Evolutionary conservation across 768 basidiomycete species (phyloP).

Genomic region (Tulasnella sp.): DNA sequence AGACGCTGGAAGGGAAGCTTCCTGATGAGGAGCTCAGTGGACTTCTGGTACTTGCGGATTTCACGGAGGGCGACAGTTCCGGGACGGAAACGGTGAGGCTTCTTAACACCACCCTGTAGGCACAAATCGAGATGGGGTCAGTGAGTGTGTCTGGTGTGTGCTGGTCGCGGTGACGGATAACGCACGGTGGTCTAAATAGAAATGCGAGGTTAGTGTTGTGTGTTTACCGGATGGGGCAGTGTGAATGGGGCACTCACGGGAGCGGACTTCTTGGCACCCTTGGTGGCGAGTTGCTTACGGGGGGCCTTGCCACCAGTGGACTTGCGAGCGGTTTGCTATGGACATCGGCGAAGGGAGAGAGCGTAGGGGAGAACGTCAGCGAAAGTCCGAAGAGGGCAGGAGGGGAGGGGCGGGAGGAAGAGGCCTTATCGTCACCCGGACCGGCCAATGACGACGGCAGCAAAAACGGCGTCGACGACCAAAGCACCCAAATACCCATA

Average conservation of each 20-base stretch:
- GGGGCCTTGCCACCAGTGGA: slow-evolving; percentile 42
- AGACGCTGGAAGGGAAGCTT: slow-evolving; percentile 72
- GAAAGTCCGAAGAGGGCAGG: slow-evolving; percentile 23
- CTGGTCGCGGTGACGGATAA: background rate
- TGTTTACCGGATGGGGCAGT: slow-evolving; percentile 12
- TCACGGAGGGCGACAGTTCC: slow-evolving; percentile 55
- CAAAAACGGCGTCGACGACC: background rate
- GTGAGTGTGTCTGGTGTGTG: background rate
- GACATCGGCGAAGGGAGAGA: slow-evolving; percentile 3
- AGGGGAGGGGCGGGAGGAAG: slow-evolving; percentile 22
- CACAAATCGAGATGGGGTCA: background rate
- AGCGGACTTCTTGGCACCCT: slow-evolving; percentile 52
- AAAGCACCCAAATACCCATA: background rate
- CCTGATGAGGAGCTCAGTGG: slow-evolving; percentile 65
- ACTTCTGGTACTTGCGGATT: slow-evolving; percentile 60
- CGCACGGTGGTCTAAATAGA: slow-evolving; percentile 30
- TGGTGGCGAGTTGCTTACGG: slow-evolving; percentile 51
- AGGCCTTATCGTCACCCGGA: slow-evolving; percentile 17
- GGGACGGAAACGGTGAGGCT: slow-evolving; percentile 51
- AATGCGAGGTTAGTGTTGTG: slow-evolving; percentile 15
- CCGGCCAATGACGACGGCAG: slow-evolving; percentile 22
- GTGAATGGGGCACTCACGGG: slow-evolving; percentile 37
- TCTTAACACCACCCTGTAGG: slow-evolving; percentile 47
- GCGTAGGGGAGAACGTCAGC: slow-evolving; percentile 4
- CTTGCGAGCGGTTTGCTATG: slow-evolving; percentile 37